A percentile compares a stretch with the other conserved stretches of the same genome.
These are phyloP conservation scores for Colletotrichum viniferum DNA, from an alignment of 2,329 filamentous ascomycete species.

Conservation along the genomic window DNA sequence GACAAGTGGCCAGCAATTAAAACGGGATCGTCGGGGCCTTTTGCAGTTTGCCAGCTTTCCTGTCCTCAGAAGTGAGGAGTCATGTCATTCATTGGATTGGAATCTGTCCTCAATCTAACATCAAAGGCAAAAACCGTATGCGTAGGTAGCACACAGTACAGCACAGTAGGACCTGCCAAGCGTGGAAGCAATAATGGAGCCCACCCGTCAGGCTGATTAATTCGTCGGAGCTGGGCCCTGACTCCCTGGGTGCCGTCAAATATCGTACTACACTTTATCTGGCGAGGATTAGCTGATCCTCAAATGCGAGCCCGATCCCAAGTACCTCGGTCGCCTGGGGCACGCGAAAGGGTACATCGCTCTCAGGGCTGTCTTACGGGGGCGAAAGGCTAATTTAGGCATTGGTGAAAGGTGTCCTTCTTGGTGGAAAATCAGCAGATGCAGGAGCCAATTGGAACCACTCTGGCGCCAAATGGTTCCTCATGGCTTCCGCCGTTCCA, in stretches of 20 bases:
- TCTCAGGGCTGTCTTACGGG: background rate
- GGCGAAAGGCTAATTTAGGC: background rate
- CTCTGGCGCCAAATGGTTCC: conserved; percentile 1
- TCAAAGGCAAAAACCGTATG: background rate
- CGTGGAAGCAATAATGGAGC: background rate
- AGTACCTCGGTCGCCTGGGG: background rate
- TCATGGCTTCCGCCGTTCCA: conserved; percentile 3
- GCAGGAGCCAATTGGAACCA: conserved; percentile 15
- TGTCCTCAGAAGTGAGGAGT: background rate
- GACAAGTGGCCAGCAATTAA: background rate
- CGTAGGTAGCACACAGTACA: background rate
- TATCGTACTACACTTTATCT: conserved; percentile 18
- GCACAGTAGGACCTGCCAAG: background rate
- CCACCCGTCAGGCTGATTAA: conserved; percentile 14
- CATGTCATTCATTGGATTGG: background rate
- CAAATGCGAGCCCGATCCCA: background rate
- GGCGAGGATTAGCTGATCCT: conserved; percentile 19
- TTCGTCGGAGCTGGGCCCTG: background rate
- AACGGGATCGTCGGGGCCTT: conserved; percentile 8
- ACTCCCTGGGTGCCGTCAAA: background rate
- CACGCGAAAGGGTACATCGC: background rate
- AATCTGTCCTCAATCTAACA: conserved; percentile 18
- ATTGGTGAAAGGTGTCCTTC: conserved; percentile 23
- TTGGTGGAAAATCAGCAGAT: conserved; percentile 25
- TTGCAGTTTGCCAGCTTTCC: background rate